phyloP scores from a whole-genome alignment of 2,329 filamentous ascomycete genomes.

The Pseudopithomyces chartarum region DNA sequence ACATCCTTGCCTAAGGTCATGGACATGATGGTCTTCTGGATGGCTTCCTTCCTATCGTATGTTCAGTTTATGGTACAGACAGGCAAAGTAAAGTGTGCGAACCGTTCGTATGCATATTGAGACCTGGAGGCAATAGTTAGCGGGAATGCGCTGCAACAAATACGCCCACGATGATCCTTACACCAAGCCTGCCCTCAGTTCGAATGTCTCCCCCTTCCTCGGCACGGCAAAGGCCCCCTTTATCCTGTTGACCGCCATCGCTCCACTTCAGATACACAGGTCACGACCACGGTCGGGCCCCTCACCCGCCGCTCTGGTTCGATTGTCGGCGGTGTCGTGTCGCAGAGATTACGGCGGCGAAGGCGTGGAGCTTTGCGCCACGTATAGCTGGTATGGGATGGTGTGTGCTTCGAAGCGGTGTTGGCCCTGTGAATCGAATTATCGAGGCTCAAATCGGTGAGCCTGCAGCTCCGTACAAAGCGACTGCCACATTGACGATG shows the following conservation, averaged over 20 bases:
- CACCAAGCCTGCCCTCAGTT: constrained; percentile 90
- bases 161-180: constrained; percentile 40
- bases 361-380: constrained; percentile 4
- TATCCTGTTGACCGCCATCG: constrained; percentile 95
- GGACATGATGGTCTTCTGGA: constrained; percentile 99
- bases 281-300: constrained; percentile 38
- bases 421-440: constrained; percentile 11
- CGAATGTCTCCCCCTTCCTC: constrained; percentile 96
- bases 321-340: neutral
- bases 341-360: constrained; percentile 12
- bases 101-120: constrained; percentile 97
- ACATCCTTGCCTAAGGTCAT: constrained; percentile 99
- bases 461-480: constrained; percentile 25
- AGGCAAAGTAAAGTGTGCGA: constrained; percentile 21
- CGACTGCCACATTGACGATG: constrained; percentile 33
- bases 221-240: constrained; percentile 90
- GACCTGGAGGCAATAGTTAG: constrained; percentile 64
- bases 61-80: constrained; percentile 37
- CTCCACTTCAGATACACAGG: constrained; percentile 36
- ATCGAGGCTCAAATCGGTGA: constrained; percentile 22
- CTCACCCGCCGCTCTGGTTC: constrained; percentile 32
- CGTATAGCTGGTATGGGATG: neutral
- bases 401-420: neutral
- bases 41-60: constrained; percentile 80
- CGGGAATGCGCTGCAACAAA: constrained; percentile 15